phyloP scores from a whole-genome alignment of 352 stramenopile species.

The Blastocystis sp. region DNA sequence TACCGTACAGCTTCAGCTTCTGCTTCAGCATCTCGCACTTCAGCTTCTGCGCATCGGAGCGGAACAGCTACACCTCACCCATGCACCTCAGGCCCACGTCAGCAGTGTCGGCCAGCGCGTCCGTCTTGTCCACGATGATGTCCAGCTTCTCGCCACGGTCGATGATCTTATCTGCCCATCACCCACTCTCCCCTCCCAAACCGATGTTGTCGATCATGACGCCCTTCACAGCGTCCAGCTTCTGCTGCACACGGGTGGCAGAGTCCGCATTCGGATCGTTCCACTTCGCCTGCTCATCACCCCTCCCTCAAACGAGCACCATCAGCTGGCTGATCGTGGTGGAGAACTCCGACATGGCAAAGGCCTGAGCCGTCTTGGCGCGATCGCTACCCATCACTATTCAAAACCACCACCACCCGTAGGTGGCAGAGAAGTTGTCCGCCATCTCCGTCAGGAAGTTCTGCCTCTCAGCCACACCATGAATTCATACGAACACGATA shows the following conservation, averaged over 20 bases:
- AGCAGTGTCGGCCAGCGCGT: constrained; percentile 70
- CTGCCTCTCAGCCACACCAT: neutral
- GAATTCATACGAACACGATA: constrained; percentile 55
- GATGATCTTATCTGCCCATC: constrained; percentile 83
- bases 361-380: constrained; percentile 61
- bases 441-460: constrained; percentile 45
- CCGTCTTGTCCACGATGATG: constrained; percentile 69
- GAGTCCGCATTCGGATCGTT: constrained; percentile 86
- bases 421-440: constrained; percentile 46
- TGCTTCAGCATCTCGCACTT: constrained; percentile 60
- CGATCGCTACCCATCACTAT: constrained; percentile 11
- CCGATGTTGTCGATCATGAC: constrained; percentile 97
- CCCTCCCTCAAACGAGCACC: neutral
- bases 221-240: constrained; percentile 94
- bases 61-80: constrained; percentile 33
- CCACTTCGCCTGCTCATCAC: constrained; percentile 12
- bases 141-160: constrained; percentile 96
- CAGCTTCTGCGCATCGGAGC: constrained; percentile 55
- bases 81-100: neutral
- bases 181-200: neutral
- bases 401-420: neutral
- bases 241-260: constrained; percentile 85
- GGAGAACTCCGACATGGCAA: constrained; percentile 63
- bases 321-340: constrained; percentile 38
- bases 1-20: constrained; percentile 51